Percentiles rank a stretch among this genome's conserved stretches.
Evolutionary conservation across 345 rosid genomes (phyloP).

Genomic region (Eucalyptus erythrocorys): DNA sequence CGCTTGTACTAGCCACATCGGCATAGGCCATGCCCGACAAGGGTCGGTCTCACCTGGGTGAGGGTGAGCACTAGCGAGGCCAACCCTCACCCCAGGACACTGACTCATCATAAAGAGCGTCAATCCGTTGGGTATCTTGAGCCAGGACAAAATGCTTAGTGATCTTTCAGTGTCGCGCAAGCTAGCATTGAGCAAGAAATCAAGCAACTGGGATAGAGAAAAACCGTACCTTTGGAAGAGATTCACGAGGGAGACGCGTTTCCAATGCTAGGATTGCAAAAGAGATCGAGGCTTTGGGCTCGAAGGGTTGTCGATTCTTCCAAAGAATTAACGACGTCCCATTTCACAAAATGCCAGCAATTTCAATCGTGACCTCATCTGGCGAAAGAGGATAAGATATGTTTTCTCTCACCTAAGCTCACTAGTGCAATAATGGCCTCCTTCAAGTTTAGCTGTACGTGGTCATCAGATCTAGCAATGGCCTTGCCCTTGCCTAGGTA

Average conservation of each 20-base stretch:
- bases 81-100: constrained; percentile 35
- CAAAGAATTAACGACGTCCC: background rate
- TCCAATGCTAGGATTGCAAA: constrained; percentile 19
- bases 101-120: constrained; percentile 29
- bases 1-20: no score
- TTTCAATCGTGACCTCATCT: background rate
- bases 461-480: no score
- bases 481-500: no score
- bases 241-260: constrained; percentile 39
- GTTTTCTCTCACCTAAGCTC: background rate
- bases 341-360: background rate
- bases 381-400: background rate
- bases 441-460: no score
- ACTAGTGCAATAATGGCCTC: no score
- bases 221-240: constrained; percentile 64
- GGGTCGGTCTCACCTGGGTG: no score
- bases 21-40: no score
- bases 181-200: constrained; percentile 27
- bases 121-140: constrained; percentile 6
- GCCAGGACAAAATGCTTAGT: constrained; percentile 32
- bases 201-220: constrained; percentile 35
- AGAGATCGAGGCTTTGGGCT: background rate
- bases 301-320: background rate
- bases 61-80: no score
- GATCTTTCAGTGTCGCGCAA: constrained; percentile 36